Base-by-base conservation (phyloP, 176 grass and related monocot species). In the Microstegium vimineum region DNA sequence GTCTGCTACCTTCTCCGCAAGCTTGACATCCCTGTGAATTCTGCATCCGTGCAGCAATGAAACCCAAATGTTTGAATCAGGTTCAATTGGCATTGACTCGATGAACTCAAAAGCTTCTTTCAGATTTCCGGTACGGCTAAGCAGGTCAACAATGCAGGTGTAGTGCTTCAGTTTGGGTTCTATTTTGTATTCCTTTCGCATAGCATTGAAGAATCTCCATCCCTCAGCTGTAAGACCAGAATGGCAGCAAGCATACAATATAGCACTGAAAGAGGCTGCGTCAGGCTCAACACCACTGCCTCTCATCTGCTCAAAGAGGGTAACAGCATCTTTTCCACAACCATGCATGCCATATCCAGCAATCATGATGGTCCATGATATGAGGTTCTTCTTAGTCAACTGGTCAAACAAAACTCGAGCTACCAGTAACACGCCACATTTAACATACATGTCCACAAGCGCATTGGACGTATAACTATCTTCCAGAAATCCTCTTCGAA, bases 281-380 rank as follows among this genome's bases (percentile, higher is more conserved):
- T 97, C 90, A 20, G 92, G 95, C 70, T 82, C 80, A 43, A 92
- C 79, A 31, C 92, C 90, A 52, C 62, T 83, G 15, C 41, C 14
- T 54, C 78, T 90, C 90, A 94, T 92, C 64, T 83, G 34, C 31
- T 93, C 93, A 60, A 97, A 94, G 60, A 94, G 75, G 5, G 81
- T 45, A 75, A 94, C 87, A 46, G 90, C 90, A 56, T 87, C 80
- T 73, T 33, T 89, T 16, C 95, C 92, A 75, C 82, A 82, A 32
- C 95, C 90, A 63, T 94, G 95, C 90, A 97, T 97, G 25, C 95
- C 92, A 69, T 93, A 97, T 69, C 90, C 90, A 89, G 95, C 88
- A 79, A 97, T 87, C 92, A 94, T 94, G 80, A 97, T 85, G 52
- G 92, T 97, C 95, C 95, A 97, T 54, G 92, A 91, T 85, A 94